These are phyloP conservation scores for Fibroporia radiculosa DNA, from an alignment of 768 basidiomycete species.

Conservation along the genomic window DNA sequence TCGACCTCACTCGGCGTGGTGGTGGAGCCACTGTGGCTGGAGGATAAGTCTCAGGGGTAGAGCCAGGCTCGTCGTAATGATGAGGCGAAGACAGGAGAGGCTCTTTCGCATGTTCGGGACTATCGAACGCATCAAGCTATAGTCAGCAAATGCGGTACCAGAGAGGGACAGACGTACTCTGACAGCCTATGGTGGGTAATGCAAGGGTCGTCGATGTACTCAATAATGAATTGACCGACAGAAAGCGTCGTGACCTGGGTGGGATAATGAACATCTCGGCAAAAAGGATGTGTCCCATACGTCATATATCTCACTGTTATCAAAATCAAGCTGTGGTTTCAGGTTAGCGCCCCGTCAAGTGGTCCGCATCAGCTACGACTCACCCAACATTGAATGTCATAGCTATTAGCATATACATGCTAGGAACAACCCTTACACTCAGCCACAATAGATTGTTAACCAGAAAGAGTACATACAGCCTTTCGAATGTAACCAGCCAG, in stretches of 20 bases:
- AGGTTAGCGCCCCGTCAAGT: neutral
- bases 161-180: constrained; percentile 14
- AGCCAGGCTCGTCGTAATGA: constrained; percentile 5
- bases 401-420: constrained; percentile 65
- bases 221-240: constrained; percentile 50
- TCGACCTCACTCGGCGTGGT: constrained; percentile 35
- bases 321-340: constrained; percentile 35
- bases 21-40: neutral
- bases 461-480: constrained; percentile 42
- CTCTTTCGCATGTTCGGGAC: constrained; percentile 19
- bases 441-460: neutral
- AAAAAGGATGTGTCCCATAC: neutral
- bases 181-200: constrained; percentile 7
- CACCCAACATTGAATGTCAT: constrained; percentile 70
- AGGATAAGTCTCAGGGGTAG: constrained; percentile 14
- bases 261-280: neutral
- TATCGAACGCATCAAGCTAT: constrained; percentile 3
- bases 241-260: constrained; percentile 49
- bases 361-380: constrained; percentile 18
- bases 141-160: constrained; percentile 12
- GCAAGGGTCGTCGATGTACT: constrained; percentile 27
- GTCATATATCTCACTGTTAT: constrained; percentile 33
- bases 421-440: constrained; percentile 16
- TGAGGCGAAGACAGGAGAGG: constrained; percentile 14
- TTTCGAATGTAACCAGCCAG: constrained; percentile 46